Conservation (phyloP, 805 yeast genomes). For the Yarrowia sp. region DNA sequence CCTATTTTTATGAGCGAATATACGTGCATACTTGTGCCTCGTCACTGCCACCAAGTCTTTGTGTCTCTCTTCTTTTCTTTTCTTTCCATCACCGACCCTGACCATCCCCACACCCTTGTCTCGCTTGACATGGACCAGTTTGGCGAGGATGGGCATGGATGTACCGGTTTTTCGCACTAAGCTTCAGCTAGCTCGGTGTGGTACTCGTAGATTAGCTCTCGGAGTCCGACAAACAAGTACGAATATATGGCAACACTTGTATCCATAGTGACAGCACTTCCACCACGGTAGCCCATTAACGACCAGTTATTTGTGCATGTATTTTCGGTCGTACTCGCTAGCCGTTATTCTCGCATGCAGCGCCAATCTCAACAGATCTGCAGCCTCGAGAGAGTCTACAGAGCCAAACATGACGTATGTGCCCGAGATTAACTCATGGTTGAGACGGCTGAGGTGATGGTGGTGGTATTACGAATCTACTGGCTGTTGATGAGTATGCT, state of each 20-base stretch:
- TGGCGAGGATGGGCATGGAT: conserved; percentile 8
- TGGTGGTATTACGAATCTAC: too few species aligned
- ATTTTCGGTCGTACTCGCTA: too few species aligned
- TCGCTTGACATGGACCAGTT: conserved; percentile 5
- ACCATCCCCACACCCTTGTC: conserved; percentile 17
- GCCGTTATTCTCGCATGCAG: neutral
- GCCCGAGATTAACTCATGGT: conserved; percentile 1
- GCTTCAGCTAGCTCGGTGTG: conserved; percentile 16
- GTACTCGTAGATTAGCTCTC: conserved; percentile 12
- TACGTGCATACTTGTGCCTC: too few species aligned
- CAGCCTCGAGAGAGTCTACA: neutral
- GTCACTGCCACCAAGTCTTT: too few species aligned
- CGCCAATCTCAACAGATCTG: conserved; percentile 29
- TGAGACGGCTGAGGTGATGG: neutral
- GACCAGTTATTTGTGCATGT: too few species aligned
- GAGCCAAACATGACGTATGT: neutral
- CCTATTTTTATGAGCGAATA: too few species aligned
- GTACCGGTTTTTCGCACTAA: neutral
- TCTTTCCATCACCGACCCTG: neutral
- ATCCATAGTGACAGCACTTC: too few species aligned
- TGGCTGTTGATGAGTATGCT: too few species aligned
- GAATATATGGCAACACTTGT: too few species aligned
- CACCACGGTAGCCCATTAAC: too few species aligned
- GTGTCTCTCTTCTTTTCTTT: too few species aligned
- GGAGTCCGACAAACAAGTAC: too few species aligned